Conservation (phyloP, 2,329 filamentous ascomycete genomes). For the Phaeosphaeriaceae sp. region DNA sequence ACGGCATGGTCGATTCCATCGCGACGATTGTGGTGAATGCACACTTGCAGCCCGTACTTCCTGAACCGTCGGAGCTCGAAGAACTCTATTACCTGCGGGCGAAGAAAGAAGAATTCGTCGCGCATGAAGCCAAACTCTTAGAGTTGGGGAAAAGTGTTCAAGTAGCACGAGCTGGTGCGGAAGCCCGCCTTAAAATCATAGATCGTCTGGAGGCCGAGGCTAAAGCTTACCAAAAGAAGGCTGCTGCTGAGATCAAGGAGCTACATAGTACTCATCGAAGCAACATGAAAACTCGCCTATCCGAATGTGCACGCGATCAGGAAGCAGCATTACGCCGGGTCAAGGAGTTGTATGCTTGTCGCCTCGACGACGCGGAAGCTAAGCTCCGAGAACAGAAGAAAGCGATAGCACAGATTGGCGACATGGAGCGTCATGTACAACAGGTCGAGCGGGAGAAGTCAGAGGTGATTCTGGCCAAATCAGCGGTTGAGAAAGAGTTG, state of each 20-base stretch:
- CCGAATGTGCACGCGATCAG: not conserved
- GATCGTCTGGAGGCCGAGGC: not conserved
- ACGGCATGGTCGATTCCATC: too few species aligned
- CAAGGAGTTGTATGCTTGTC: not conserved
- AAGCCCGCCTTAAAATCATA: not conserved
- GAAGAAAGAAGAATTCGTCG: too few species aligned
- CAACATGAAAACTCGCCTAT: not conserved
- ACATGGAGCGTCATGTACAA: not conserved
- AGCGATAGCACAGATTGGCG: not conserved
- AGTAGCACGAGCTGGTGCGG: not conserved
- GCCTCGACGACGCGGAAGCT: not conserved
- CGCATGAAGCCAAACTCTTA: too few species aligned
- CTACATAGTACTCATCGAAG: not conserved
- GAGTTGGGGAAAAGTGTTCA: too few species aligned
- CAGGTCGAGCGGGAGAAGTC: not conserved
- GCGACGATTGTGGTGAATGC: too few species aligned
- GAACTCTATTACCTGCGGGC: not conserved
- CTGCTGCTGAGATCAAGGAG: not conserved
- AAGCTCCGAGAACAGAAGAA: not conserved
- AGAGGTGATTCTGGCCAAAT: not conserved
- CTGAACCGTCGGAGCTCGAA: not conserved
- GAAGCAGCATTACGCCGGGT: not conserved
- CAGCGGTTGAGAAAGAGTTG: constrained; percentile 1
- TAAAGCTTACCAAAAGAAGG: not conserved
- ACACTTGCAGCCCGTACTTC: not conserved